A percentile compares a stretch with the other conserved stretches of the same genome.
Conservation (phyloP, 164 flowering plant genomes). For the Umbilicus rupestris region DNA sequence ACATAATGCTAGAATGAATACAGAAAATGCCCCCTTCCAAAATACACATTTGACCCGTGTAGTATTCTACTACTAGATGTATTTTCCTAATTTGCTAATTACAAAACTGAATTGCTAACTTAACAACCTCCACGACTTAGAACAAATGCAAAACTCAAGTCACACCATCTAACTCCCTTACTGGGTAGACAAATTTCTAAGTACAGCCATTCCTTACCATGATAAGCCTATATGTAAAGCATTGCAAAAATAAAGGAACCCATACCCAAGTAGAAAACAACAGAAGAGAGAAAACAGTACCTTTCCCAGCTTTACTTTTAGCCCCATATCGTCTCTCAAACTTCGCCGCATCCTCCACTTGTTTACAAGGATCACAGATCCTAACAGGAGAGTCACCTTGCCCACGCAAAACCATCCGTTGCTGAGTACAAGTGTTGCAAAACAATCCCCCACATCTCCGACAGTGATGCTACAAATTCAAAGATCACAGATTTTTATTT, state of each 20-base stretch:
- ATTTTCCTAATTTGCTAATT: no score
- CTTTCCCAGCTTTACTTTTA: slow-evolving; percentile 50
- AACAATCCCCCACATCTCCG: slow-evolving; percentile 93
- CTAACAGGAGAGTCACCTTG: slow-evolving; percentile 98
- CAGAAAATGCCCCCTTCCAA: no score
- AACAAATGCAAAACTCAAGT: neutral
- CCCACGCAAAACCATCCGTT: slow-evolving; percentile 76
- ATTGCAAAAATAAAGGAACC: neutral
- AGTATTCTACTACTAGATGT: no score
- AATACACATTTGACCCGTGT: no score
- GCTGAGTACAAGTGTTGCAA: slow-evolving; percentile 79
- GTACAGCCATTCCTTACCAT: neutral
- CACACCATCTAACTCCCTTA: neutral
- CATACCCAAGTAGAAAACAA: neutral
- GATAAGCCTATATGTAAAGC: neutral
- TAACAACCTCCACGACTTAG: neutral
- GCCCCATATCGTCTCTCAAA: slow-evolving; percentile 78
- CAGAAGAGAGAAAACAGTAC: slow-evolving; percentile 18
- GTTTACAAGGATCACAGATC: slow-evolving; percentile 90
- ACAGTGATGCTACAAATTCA: slow-evolving; percentile 79
- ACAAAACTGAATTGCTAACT: no score
- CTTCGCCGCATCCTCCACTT: slow-evolving; percentile 86
- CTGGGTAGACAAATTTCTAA: neutral
- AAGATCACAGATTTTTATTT: neutral
- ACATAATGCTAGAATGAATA: neutral